Percentiles rank a stretch among this genome's conserved stretches.
These are phyloP conservation scores for Aspergillus ibericus DNA, from an alignment of 2,329 filamentous ascomycete species.

Conservation along the genomic window DNA sequence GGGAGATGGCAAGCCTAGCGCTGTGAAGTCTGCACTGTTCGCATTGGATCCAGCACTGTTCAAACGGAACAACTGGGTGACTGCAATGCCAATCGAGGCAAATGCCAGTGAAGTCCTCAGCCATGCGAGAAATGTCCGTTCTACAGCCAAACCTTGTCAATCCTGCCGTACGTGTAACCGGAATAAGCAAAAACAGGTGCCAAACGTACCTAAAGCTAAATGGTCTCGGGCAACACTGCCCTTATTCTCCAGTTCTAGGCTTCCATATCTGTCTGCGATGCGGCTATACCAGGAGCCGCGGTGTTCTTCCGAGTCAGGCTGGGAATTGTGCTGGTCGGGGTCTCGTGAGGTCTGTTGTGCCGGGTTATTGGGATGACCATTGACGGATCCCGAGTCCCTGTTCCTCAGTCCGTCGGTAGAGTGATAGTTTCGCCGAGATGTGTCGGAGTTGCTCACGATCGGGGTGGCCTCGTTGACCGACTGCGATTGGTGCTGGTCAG, in stretches of 20 bases:
- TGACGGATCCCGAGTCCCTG: slow-evolving; percentile 12
- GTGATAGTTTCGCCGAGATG: slow-evolving; percentile 32
- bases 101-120: slow-evolving; percentile 66
- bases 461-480: slow-evolving; percentile 33
- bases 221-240: slow-evolving; percentile 66
- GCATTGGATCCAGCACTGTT: slow-evolving; percentile 48
- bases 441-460: slow-evolving; percentile 28
- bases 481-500: slow-evolving; percentile 17
- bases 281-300: slow-evolving; percentile 47
- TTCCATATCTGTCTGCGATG: slow-evolving; percentile 60
- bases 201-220: slow-evolving; percentile 57
- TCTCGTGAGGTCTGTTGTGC: slow-evolving; percentile 7
- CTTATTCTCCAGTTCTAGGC: slow-evolving; percentile 65
- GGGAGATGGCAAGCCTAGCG: slow-evolving; percentile 20
- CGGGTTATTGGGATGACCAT: slow-evolving; percentile 13
- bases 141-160: slow-evolving; percentile 36
- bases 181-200: neutral
- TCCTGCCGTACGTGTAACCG: slow-evolving; percentile 7
- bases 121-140: slow-evolving; percentile 69
- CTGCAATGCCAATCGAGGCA: slow-evolving; percentile 64
- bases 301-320: slow-evolving; percentile 15
- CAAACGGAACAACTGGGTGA: slow-evolving; percentile 66
- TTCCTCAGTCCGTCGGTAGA: slow-evolving; percentile 30
- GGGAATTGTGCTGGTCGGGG: slow-evolving; percentile 6
- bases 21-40: slow-evolving; percentile 11